Evolutionary conservation across 83 land plant genomes (phyloP), one percentile per base, ranked within the genome.

Genomic region (Picea engelmannii): DNA sequence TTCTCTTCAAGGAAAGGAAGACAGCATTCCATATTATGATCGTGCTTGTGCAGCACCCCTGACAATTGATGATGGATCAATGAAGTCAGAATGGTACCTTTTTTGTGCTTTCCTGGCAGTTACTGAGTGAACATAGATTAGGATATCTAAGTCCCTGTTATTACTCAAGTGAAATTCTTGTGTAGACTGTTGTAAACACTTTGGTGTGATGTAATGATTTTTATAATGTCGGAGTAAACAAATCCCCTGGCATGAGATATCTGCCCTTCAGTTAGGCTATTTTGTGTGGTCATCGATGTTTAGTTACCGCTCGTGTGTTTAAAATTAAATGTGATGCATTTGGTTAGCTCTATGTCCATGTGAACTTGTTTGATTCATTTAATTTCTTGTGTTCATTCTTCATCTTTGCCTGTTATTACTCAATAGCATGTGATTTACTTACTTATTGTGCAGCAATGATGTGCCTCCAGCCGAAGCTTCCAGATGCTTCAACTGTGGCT

Each of bases 401-500:
- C 15, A 38, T n/a, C 15, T 15, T 31, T 23, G 62, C 16, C 9
- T 23, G 38, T 62, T 35, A 71, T 62, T 74, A 79, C 21, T 44
- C 35, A 73, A 73, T 47, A 52, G 13, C 23, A 79, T 44, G 15
- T 77, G 44, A 49, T 59, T 40, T 66, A 11, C 38, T 85, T 25
- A n/a, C 20, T 38, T 82, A 35, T 52, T 66, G 38, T 75, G 59
- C 77, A 85, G 92, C 82, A 47, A 47, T 31, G 64, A 81, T 21
- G 90, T 89, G 60, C 64, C 31, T 12, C 79, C 63, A 58, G 90
- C 81, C 15, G 88, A 89, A 69, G 92, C 86, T 21, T 84, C 92
- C 73, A 91, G 99, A 82, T 97, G 99, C 86, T 97, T 97, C 84
- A 97, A 97, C 76, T 97, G 99, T 86, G 96, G 96, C 55, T 95